Base-by-base conservation (phyloP, 2,329 filamentous ascomycete species). In the Fusarium concolor region DNA sequence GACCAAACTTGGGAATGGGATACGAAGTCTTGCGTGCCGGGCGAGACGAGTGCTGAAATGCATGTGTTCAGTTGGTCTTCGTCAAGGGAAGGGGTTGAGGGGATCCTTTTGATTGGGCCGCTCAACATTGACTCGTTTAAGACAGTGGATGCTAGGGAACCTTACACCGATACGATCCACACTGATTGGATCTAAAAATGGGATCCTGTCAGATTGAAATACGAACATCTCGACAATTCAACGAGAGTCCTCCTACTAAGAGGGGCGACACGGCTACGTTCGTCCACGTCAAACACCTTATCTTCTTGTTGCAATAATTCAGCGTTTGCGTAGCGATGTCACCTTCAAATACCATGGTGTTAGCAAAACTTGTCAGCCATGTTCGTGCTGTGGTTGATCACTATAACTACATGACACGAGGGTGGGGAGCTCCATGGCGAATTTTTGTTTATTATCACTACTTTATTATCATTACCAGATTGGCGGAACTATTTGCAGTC, bases 21-120 rank as follows among this genome's bases (percentile, higher is more conserved):
- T 69, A 71, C 66, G 61, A 70, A 51, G 62, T 67, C 49, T 58
- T 54, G 47, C 42, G 62, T 71, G 61, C 61, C 71, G 67, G 61
- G 62, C 59, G 56, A 55, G 56, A 62, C 38, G 45, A 67, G 47
- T 31, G 39, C 49, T 56, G 53, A 56, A 68, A 70, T 70, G 67
- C 67, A 68, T 65, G 58, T 68, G 59, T 46, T 65, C 49, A 46
- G 51, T 67, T 64, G 12, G 29, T 44, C 47, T 62, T 56, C 18
- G 46, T 59, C 29, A 47, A 70, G 52, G 52, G 63, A 70, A 65
- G 67, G 67, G 67, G 59, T 54, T 43, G 47, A 56, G 45, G 6
- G 33, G 22, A 24, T 41, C 26, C n/a, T 52, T 60, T 58, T 73
- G 56, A 73, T 73, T 73, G 69, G 71, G 17, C 35, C 45, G 35